These are phyloP conservation scores for Thuidium tamariscinum DNA, from an alignment of 225 moss, liverwort and hornwort species.

Conservation along the genomic window DNA sequence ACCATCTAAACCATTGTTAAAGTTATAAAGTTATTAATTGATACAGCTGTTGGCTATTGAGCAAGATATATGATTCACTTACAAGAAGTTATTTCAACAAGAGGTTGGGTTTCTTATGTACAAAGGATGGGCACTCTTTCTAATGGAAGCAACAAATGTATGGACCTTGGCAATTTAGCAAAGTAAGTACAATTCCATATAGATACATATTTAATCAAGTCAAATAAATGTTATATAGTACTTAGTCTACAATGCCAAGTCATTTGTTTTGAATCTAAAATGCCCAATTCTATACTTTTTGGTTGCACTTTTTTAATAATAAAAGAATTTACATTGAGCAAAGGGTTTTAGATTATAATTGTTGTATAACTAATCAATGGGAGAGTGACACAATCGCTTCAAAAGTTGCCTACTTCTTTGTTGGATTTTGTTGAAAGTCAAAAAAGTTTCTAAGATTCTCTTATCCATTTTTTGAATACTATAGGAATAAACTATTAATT, in stretches of 20 bases:
- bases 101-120: not conserved
- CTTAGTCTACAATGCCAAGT: not conserved
- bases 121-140: conserved; percentile 19
- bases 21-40: not conserved
- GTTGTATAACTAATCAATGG: not conserved
- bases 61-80: not conserved
- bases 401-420: not conserved
- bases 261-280: not conserved
- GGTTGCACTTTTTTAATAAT: too few relatives aligned
- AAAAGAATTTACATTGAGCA: not conserved
- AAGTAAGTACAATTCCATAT: not conserved
- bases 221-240: not conserved
- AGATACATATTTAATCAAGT: too few relatives aligned
- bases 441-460: not conserved
- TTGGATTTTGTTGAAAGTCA: not conserved
- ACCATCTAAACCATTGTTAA: not conserved
- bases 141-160: conserved; percentile 4
- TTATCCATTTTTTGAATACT: not conserved
- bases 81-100: not conserved
- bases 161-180: conserved; percentile 4
- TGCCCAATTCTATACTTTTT: too few relatives aligned
- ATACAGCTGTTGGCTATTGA: not conserved
- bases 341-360: too few relatives aligned
- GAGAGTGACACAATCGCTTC: not conserved
- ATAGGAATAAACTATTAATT: not conserved